Conservation (phyloP, 768 basidiomycete genomes). For the Suillus brevipes region DNA sequence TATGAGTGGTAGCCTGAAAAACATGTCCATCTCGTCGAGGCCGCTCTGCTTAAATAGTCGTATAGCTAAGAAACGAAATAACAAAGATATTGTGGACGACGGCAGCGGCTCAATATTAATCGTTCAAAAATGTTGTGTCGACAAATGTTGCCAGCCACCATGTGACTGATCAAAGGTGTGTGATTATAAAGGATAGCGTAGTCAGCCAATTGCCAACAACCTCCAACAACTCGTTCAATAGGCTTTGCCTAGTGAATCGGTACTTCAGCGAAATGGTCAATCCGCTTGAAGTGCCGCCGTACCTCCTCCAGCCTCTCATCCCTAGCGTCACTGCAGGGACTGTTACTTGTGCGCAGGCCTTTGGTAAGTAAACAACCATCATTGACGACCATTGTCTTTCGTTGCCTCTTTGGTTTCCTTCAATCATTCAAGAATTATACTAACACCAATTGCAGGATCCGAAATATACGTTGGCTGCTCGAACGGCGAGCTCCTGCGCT, state of each 20-base stretch:
- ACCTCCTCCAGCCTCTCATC: slow-evolving; percentile 53
- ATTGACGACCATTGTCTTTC: slow-evolving; percentile 1
- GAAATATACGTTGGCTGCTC: slow-evolving; percentile 88
- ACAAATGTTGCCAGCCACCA: background rate
- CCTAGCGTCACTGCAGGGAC: slow-evolving; percentile 31
- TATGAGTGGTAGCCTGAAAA: background rate
- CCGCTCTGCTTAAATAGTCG: background rate
- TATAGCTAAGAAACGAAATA: background rate
- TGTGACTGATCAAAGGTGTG: slow-evolving; percentile 1
- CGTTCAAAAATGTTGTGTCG: background rate
- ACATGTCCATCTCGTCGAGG: background rate
- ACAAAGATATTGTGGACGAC: background rate
- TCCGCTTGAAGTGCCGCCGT: slow-evolving; percentile 60
- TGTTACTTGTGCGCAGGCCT: slow-evolving; percentile 52
- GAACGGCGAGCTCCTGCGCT: slow-evolving; percentile 83
- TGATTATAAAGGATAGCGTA: background rate
- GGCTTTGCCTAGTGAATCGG: background rate
- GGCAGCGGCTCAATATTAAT: background rate
- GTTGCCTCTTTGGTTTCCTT: slow-evolving; percentile 10
- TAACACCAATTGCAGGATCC: slow-evolving; percentile 48
- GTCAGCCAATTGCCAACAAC: no score
- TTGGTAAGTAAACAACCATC: slow-evolving; percentile 42
- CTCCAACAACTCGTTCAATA: no score
- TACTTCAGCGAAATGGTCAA: slow-evolving; percentile 11
- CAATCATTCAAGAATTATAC: background rate